phyloP scores from a whole-genome alignment of 306 rosid species.

The Acacia melanoxylon region DNA sequence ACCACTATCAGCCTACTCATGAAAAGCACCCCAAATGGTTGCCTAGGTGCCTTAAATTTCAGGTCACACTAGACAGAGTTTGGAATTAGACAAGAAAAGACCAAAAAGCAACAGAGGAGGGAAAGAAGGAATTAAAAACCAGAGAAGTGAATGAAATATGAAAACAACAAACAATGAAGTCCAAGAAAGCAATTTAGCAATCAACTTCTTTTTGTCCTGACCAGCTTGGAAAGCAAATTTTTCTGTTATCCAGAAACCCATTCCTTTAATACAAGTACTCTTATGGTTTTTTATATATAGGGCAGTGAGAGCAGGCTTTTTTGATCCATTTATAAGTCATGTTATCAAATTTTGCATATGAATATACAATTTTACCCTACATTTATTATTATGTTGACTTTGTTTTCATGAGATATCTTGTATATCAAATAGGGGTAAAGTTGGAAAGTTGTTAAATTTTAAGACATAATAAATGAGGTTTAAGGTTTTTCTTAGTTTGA shows the following conservation, averaged over 20 bases:
- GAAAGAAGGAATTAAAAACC: constrained; percentile 8
- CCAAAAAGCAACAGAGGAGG: constrained; percentile 9
- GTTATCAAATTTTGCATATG: too few relatives aligned
- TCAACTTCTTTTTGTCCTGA: background rate
- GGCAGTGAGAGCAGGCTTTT: too few relatives aligned
- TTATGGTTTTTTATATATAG: too few relatives aligned
- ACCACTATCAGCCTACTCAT: constrained; percentile 21
- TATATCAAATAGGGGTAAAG: too few relatives aligned
- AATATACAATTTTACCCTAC: too few relatives aligned
- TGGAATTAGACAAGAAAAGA: background rate
- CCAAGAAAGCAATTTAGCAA: background rate
- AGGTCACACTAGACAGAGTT: background rate
- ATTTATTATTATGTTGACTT: too few relatives aligned
- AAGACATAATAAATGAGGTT: too few relatives aligned
- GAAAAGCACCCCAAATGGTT: background rate
- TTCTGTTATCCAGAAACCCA: background rate
- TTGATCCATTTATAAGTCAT: too few relatives aligned
- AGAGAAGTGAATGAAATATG: background rate
- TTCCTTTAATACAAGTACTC: background rate
- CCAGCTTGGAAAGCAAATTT: background rate
- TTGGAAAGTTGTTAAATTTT: too few relatives aligned
- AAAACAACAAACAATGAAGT: background rate
- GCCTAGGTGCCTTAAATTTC: constrained; percentile 9
- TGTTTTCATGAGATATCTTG: too few relatives aligned
- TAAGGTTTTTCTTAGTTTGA: too few relatives aligned